phyloP scores from a whole-genome alignment of 306 rosid genomes.

The Cucumis sativus region DNA sequence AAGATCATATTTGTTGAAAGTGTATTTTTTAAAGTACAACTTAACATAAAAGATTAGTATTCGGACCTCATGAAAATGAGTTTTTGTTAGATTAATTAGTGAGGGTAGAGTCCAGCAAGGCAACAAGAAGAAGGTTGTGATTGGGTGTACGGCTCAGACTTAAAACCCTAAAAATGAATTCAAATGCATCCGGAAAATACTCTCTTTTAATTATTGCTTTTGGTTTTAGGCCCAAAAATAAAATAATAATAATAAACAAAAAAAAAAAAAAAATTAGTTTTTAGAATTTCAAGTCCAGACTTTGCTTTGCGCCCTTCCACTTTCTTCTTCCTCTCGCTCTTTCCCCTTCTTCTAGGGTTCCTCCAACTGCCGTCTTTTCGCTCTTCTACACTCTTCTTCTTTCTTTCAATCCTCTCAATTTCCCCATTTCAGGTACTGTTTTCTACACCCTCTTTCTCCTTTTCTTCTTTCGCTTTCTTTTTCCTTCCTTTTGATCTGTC shows the following conservation, averaged over 20 bases:
- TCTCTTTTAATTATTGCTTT: not conserved
- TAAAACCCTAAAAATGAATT: not conserved
- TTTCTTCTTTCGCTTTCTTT: not conserved
- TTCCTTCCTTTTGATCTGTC: conserved; percentile 1
- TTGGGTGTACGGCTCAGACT: not conserved
- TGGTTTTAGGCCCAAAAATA: not conserved
- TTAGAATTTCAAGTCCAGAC: conserved; percentile 7
- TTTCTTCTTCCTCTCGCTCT: not conserved
- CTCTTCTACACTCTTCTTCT: not conserved
- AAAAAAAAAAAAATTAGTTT: not conserved
- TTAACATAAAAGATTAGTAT: too few relatives aligned
- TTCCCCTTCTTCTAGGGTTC: not conserved
- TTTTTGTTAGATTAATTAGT: not conserved
- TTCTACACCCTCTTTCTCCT: not conserved
- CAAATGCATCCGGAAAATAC: not conserved
- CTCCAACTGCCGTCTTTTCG: not conserved
- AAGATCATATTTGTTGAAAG: too few relatives aligned
- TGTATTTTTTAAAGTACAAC: too few relatives aligned
- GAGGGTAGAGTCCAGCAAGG: not conserved
- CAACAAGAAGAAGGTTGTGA: not conserved
- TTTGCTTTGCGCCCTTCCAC: conserved; percentile 5
- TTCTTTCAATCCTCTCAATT: not conserved
- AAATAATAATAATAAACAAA: too few relatives aligned
- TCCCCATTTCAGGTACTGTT: not conserved
- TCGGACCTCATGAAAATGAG: not conserved